Evolutionary conservation across 352 stramenopile genomes (phyloP).

Genomic region (Globisporangium middletonii): DNA sequence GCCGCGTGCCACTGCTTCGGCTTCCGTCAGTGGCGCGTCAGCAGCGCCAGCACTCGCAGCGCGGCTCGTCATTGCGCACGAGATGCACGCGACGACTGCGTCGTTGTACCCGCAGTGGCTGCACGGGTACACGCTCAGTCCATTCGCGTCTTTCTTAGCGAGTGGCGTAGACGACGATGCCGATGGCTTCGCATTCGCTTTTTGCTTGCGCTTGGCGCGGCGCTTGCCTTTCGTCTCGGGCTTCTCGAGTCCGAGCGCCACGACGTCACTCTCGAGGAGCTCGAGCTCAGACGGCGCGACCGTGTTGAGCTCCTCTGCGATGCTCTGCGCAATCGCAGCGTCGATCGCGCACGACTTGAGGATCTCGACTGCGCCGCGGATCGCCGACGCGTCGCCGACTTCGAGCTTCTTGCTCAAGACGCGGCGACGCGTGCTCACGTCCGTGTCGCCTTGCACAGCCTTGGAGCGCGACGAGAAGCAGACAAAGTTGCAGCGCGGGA

Average conservation of each 20-base stretch:
- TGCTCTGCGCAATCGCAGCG: conserved; percentile 34
- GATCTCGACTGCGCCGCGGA: conserved; percentile 62
- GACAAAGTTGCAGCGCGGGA: conserved; percentile 60
- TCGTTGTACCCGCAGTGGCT: conserved; percentile 72
- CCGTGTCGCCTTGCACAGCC: conserved; percentile 54
- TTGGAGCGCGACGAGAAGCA: conserved; percentile 77
- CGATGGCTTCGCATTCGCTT: conserved; percentile 15
- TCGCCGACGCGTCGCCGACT: conserved; percentile 57
- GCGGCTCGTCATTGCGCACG: conserved; percentile 23
- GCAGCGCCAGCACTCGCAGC: conserved; percentile 13
- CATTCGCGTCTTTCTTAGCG: conserved; percentile 11
- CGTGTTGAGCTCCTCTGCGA: conserved; percentile 63
- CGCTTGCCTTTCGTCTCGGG: conserved; percentile 26
- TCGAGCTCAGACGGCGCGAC: conserved; percentile 27
- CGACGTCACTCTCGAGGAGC: conserved; percentile 1
- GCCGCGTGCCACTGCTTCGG: conserved; percentile 48
- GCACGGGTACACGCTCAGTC: conserved; percentile 27
- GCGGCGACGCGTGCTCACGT: conserved; percentile 60
- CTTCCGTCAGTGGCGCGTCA: conserved; percentile 34
- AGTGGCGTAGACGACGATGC: neutral
- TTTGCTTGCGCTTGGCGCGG: conserved; percentile 55
- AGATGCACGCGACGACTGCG: conserved; percentile 58
- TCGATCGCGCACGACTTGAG: conserved; percentile 64
- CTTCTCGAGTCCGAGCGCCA: conserved; percentile 10
- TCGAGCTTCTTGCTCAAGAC: conserved; percentile 80